phyloP scores from a whole-genome alignment of 768 basidiomycete genomes.

The Phlebiopsis gigantea region DNA sequence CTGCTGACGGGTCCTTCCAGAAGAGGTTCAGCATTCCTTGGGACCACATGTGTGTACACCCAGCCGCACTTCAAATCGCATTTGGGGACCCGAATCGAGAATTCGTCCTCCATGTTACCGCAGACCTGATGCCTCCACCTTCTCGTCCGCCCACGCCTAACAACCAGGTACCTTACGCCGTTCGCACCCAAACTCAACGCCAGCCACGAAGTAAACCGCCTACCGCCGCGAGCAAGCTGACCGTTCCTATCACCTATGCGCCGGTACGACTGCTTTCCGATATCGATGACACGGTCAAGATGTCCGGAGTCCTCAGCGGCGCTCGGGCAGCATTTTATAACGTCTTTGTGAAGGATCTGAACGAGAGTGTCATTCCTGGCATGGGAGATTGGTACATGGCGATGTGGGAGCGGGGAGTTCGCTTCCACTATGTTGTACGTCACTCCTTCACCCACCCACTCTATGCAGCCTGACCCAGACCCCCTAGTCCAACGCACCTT shows the following conservation, averaged over 20 bases:
- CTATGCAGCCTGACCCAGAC: constrained; percentile 1
- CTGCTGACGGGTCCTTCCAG: constrained; percentile 70
- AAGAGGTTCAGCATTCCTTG: constrained; percentile 57
- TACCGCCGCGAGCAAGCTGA: constrained; percentile 18
- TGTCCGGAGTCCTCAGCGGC: constrained; percentile 72
- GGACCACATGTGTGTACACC: constrained; percentile 63
- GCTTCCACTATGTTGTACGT: constrained; percentile 88
- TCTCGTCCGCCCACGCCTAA: constrained; percentile 26
- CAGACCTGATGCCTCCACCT: constrained; percentile 41
- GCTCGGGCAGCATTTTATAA: constrained; percentile 82
- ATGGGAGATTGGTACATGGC: constrained; percentile 75
- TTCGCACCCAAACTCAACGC: not conserved
- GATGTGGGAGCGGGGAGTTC: constrained; percentile 66
- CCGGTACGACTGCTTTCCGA: constrained; percentile 83
- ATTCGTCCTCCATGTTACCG: constrained; percentile 49
- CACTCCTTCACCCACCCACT: not conserved
- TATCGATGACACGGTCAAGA: constrained; percentile 90
- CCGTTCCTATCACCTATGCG: constrained; percentile 47
- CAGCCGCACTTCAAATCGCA: constrained; percentile 48
- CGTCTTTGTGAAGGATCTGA: constrained; percentile 83
- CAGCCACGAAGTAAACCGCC: not conserved
- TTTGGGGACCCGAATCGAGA: constrained; percentile 40
- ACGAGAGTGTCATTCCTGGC: constrained; percentile 73
- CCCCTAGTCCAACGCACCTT: constrained; percentile 79
- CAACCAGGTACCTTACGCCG: constrained; percentile 6